These are phyloP conservation scores for Cercospora brassicicola DNA, from an alignment of 2,329 filamentous ascomycete species.

Conservation along the genomic window DNA sequence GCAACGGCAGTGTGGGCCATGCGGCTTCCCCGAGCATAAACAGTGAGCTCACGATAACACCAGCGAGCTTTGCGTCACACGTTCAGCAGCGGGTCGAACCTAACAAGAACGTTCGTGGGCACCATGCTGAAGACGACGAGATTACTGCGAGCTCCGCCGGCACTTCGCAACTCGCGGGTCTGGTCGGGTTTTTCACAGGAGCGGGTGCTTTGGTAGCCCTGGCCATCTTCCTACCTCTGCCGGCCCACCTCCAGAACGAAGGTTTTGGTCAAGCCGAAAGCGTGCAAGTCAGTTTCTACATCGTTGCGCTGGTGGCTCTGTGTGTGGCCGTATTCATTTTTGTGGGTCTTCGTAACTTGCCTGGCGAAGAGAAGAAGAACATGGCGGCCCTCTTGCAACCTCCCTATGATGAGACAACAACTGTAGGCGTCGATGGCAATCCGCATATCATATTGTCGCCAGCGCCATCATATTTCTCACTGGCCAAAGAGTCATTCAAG, in stretches of 20 bases:
- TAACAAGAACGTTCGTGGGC: background rate
- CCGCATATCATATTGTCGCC: slow-evolving; percentile 36
- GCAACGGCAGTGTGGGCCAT: slow-evolving; percentile 48
- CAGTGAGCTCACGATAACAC: slow-evolving; percentile 74
- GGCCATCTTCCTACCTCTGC: slow-evolving; percentile 78
- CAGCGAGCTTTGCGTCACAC: slow-evolving; percentile 50
- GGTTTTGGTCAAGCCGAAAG: slow-evolving; percentile 73
- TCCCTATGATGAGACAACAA: slow-evolving; percentile 36
- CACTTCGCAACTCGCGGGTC: slow-evolving; percentile 68
- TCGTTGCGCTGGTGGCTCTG: slow-evolving; percentile 73
- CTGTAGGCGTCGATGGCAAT: slow-evolving; percentile 29
- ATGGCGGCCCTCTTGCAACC: slow-evolving; percentile 51
- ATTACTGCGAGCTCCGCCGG: slow-evolving; percentile 10
- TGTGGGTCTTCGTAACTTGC: slow-evolving; percentile 67
- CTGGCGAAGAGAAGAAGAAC: slow-evolving; percentile 76
- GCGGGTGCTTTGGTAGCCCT: slow-evolving; percentile 86
- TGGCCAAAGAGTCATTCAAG: slow-evolving; percentile 45
- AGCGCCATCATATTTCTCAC: slow-evolving; percentile 57
- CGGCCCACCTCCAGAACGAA: slow-evolving; percentile 71
- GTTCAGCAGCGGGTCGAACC: slow-evolving; percentile 23
- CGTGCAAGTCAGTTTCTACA: slow-evolving; percentile 81
- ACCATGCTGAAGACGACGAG: slow-evolving; percentile 10
- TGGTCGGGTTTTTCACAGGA: slow-evolving; percentile 89
- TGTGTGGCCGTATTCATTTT: slow-evolving; percentile 73
- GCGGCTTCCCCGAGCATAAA: slow-evolving; percentile 67